A percentile compares a stretch with the other conserved stretches of the same genome.
Conservation (phyloP, 441 rosid genomes). For the Arabidopsis hybrid region DNA sequence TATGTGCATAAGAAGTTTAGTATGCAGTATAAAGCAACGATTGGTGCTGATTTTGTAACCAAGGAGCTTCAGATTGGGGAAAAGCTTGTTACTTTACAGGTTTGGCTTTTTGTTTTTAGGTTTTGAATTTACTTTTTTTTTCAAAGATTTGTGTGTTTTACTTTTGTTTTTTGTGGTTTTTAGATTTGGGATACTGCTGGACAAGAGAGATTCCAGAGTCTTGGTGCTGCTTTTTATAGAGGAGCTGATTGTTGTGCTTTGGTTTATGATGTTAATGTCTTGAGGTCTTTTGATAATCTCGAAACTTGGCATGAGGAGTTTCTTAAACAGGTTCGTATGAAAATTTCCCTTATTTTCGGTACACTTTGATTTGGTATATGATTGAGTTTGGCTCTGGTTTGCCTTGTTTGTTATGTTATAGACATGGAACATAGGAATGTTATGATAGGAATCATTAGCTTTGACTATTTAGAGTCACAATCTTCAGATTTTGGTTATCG, state of each 20-base stretch:
- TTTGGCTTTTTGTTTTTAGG: slow-evolving; percentile 28
- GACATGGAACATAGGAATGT: not conserved
- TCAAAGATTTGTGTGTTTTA: no score
- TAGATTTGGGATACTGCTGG: slow-evolving; percentile 99
- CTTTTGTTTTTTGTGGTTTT: not conserved
- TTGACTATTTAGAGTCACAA: no score
- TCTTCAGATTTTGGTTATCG: not conserved
- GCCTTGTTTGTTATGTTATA: not conserved
- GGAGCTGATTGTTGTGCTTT: slow-evolving; percentile 98
- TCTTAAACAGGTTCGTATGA: slow-evolving; percentile 76
- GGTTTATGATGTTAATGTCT: slow-evolving; percentile 89
- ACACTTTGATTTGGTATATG: no score
- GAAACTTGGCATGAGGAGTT: slow-evolving; percentile 98
- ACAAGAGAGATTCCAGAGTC: slow-evolving; percentile 95
- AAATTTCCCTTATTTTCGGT: no score
- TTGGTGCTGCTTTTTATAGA: slow-evolving; percentile 94
- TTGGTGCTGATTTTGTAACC: slow-evolving; percentile 97
- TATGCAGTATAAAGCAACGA: slow-evolving; percentile 94
- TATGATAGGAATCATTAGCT: not conserved
- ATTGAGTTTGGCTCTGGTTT: no score
- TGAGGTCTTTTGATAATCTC: slow-evolving; percentile 86
- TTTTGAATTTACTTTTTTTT: not conserved
- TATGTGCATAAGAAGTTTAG: slow-evolving; percentile 94
- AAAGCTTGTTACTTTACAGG: slow-evolving; percentile 87
- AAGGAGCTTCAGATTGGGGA: slow-evolving; percentile 95